Percentiles rank a stretch among this genome's conserved stretches.
Conservation (phyloP, 1,284 basidiomycete genomes). For the Marasmius sp. region DNA sequence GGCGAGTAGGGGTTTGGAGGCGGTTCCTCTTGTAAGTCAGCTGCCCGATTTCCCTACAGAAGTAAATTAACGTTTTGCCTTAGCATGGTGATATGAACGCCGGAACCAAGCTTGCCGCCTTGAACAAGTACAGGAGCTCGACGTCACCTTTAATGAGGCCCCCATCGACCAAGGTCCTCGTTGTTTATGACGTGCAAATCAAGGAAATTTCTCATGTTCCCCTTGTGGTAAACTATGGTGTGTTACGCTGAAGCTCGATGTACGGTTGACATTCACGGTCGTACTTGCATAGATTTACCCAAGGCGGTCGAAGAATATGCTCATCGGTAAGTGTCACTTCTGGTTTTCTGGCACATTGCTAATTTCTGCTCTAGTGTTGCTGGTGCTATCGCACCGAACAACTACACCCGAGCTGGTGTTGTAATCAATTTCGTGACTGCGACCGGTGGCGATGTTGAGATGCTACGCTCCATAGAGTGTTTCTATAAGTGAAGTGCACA, state of each 20-base stretch:
- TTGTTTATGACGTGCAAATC: conserved; percentile 89
- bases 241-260: conserved; percentile 13
- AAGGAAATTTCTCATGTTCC: conserved; percentile 92
- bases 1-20: conserved; percentile 82
- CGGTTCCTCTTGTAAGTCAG: conserved; percentile 72
- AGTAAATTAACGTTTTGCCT: conserved; percentile 9
- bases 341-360: conserved; percentile 9
- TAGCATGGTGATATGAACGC: conserved; percentile 88
- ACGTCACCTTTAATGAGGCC: conserved; percentile 59
- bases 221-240: conserved; percentile 90
- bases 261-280: background rate
- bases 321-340: conserved; percentile 60
- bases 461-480: conserved; percentile 96
- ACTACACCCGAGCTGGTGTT: conserved; percentile 81
- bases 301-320: conserved; percentile 96
- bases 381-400: conserved; percentile 76
- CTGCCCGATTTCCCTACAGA: background rate
- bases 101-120: conserved; percentile 73
- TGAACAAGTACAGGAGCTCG: conserved; percentile 76
- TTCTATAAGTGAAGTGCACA: conserved; percentile 78
- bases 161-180: conserved; percentile 70
- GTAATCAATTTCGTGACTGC: conserved; percentile 96
- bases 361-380: conserved; percentile 54
- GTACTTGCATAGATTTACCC: conserved; percentile 68
- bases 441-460: conserved; percentile 95